A percentile compares a stretch with the other conserved stretches of the same genome.
Conservation (phyloP, 176 grass and related monocot species). For the Oryza nivara region DNA sequence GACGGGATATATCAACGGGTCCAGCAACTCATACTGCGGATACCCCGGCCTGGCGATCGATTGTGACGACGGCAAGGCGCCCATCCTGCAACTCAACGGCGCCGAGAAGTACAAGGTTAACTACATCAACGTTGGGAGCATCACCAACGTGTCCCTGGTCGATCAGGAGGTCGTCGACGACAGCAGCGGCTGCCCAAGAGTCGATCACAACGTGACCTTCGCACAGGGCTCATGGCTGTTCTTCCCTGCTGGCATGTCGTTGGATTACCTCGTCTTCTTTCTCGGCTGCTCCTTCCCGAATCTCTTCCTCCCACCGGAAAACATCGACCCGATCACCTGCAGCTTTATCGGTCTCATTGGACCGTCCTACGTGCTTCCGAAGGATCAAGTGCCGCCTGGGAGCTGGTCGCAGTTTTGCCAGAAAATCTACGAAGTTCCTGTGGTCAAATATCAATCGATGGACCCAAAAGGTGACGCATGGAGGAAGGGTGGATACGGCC, state of each 20-base stretch:
- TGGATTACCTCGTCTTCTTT: slow-evolving; percentile 21
- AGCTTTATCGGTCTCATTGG: rapidly evolving
- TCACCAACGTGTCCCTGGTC: background rate
- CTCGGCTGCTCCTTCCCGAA: background rate
- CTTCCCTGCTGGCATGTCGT: background rate
- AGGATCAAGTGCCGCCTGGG: rapidly evolving
- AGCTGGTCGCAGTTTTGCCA: background rate
- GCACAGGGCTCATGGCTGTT: background rate
- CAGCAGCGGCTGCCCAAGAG: background rate
- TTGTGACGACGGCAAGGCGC: background rate
- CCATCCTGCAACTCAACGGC: background rate
- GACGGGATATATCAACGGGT: background rate
- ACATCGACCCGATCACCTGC: background rate
- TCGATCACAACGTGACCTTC: background rate
- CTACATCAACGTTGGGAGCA: background rate
- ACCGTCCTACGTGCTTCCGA: background rate
- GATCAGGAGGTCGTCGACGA: rapidly evolving
- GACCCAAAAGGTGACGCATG: rapidly evolving
- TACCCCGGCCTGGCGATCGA: slow-evolving; percentile 36
- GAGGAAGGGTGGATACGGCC: background rate
- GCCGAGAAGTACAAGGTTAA: background rate
- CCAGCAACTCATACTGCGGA: background rate
- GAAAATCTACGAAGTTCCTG: background rate
- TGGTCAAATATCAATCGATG: rapidly evolving
- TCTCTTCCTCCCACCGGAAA: rapidly evolving